Percentiles rank a stretch among this genome's conserved stretches.
Conservation (phyloP, 352 stramenopile species). For the Pythium brassicae region DNA sequence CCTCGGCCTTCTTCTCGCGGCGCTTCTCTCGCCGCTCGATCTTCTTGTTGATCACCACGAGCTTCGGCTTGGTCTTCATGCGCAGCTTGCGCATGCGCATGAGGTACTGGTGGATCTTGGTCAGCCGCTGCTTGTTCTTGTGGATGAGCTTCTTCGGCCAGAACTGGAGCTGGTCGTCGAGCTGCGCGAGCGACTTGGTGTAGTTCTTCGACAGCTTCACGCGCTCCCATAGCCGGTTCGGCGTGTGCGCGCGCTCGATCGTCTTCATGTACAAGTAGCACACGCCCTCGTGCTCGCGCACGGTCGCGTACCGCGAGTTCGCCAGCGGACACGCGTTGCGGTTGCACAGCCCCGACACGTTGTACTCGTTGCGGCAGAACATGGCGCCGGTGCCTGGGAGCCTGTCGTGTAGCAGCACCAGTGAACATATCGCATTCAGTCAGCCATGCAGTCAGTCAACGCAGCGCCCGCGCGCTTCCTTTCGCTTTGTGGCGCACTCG, state of each 20-base stretch:
- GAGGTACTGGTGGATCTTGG: constrained; percentile 99
- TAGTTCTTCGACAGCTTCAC: constrained; percentile 98
- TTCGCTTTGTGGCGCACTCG: no score
- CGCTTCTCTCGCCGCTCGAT: constrained; percentile 94
- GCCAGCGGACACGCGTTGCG: constrained; percentile 94
- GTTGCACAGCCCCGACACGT: constrained; percentile 98
- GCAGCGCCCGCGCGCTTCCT: no score
- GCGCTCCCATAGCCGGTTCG: constrained; percentile 98
- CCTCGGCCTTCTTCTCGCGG: constrained; percentile 96
- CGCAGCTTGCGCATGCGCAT: constrained; percentile 98
- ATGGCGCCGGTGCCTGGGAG: constrained; percentile 84
- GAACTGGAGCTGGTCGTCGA: constrained; percentile 97
- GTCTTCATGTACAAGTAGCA: constrained; percentile 98
- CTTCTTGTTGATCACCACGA: constrained; percentile 95
- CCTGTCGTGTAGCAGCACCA: no score
- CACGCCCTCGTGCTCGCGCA: constrained; percentile 96
- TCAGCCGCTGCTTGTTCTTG: constrained; percentile 98
- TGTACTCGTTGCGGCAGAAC: constrained; percentile 99
- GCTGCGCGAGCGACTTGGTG: constrained; percentile 91
- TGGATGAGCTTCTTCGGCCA: constrained; percentile 98
- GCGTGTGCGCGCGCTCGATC: constrained; percentile 97
- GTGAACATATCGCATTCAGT: neutral
- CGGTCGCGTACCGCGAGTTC: constrained; percentile 98
- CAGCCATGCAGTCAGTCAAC: no score
- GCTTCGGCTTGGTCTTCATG: constrained; percentile 92